Percentiles rank a stretch among this genome's conserved stretches.
Evolutionary conservation across 2,329 filamentous ascomycete genomes (phyloP).

Genomic region (Chrysoporthe cubensis): DNA sequence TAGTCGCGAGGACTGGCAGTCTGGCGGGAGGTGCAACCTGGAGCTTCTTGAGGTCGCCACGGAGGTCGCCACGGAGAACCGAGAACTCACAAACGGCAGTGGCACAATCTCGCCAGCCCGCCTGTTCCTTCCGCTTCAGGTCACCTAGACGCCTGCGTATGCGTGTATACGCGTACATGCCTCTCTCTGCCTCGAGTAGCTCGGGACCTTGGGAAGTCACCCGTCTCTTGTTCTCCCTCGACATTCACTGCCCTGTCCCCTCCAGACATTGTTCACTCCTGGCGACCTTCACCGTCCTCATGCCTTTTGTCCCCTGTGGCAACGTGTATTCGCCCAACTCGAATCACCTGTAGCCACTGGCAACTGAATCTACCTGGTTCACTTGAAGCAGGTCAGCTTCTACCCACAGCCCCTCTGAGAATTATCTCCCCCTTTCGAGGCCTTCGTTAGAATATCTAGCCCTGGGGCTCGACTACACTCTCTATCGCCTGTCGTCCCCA

Average conservation of each 20-base stretch:
- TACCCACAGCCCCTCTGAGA: background rate
- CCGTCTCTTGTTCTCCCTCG: background rate
- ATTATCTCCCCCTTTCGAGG: background rate
- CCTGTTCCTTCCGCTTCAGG: slow-evolving; percentile 12
- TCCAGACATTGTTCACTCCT: background rate
- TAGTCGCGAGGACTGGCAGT: background rate
- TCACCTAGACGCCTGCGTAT: background rate
- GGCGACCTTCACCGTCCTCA: background rate
- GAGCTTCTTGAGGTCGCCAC: background rate
- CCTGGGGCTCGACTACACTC: background rate
- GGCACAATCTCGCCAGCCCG: slow-evolving; percentile 10
- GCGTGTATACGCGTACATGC: background rate
- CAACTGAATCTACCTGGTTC: background rate
- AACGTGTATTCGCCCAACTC: slow-evolving; percentile 15
- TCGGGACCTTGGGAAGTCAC: background rate
- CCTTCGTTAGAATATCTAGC: background rate
- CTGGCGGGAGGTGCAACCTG: background rate
- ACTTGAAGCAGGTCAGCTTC: background rate
- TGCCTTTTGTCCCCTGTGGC: background rate
- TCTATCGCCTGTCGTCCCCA: background rate
- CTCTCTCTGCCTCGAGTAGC: background rate
- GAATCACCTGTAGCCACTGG: slow-evolving; percentile 6
- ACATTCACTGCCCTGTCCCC: background rate
- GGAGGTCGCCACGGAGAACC: too few species aligned
- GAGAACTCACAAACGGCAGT: slow-evolving; percentile 3